Percentiles rank a stretch among this genome's conserved stretches.
These are phyloP conservation scores for Phanerochaete carnosa DNA, from an alignment of 768 basidiomycete species.

Conservation along the genomic window DNA sequence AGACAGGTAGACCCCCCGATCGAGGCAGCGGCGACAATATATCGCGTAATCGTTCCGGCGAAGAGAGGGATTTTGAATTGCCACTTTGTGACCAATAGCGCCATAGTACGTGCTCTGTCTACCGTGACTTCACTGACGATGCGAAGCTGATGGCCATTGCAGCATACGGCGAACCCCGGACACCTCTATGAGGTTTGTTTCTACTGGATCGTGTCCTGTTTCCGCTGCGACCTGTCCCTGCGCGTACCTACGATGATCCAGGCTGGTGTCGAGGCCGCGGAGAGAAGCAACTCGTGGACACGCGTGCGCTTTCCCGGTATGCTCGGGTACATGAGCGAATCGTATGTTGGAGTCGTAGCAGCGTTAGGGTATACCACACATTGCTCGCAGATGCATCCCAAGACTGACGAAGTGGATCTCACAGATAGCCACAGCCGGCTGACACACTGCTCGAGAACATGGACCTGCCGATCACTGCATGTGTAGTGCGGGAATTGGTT, in stretches of 20 bases:
- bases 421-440: conserved; percentile 58
- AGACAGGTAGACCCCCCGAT: conserved; percentile 24
- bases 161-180: conserved; percentile 57
- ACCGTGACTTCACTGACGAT: not conserved
- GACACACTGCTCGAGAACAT: conserved; percentile 62
- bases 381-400: not conserved
- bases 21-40: conserved; percentile 43
- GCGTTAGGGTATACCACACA: conserved; percentile 46
- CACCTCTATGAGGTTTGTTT: not conserved
- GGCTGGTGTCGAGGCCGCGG: conserved; percentile 43
- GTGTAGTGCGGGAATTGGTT: conserved; percentile 66
- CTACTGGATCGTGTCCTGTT: not conserved
- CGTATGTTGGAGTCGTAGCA: conserved; percentile 43
- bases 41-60: conserved; percentile 61
- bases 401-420: no score
- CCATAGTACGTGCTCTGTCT: conserved; percentile 40
- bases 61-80: conserved; percentile 51
- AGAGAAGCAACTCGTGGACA: conserved; percentile 50
- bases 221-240: conserved; percentile 49
- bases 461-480: conserved; percentile 46
- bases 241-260: conserved; percentile 41
- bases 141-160: not conserved
- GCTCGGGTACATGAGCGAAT: conserved; percentile 48
- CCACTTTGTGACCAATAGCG: conserved; percentile 66
- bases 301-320: conserved; percentile 50